Base-by-base conservation (phyloP, 352 stramenopile genomes). In the Phytophthora boehmeriae region DNA sequence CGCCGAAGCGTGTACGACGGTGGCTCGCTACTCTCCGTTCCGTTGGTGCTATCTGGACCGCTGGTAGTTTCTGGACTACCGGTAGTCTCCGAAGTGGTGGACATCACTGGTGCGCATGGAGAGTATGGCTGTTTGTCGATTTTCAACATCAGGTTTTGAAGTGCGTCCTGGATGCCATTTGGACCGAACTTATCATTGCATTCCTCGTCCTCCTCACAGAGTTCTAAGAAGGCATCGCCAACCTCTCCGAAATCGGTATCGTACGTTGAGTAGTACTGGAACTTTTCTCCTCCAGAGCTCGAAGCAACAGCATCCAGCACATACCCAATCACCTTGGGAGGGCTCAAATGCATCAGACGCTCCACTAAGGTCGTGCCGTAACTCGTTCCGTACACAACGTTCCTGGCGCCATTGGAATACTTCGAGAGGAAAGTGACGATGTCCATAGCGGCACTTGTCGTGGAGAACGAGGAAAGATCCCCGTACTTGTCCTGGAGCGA, bases 161-260 rank as follows among this genome's bases (percentile, higher is more conserved):
- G 48, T 8, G 54, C 65, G 10, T 30, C 25, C 0, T 42, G 17
- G 4, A 73, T 34, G 2, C 50, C 61, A n/a, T 19, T 25, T 5
- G 19, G 32, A 9, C 10, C 13, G 42, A 75, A 73, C 19, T 47
- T 38, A 8, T 45, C 14, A 5, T 16, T 43, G 59, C 67, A 79
- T 11, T 22, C 46, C 14, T 41, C 1, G 25, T 75, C 63, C 9
- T 62, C 13, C 0, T 39, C 41, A 30, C 60, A 69, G 0, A 63
- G 32, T 0, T 30, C 54, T 6, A 80, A 14, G 32, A 71, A 77
- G 2, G 28, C 19, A 10, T 71, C 64, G 28, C 54, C 53, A 19
- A 77, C 57, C 39, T 71, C 51, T 14, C 55, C 61, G 17, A 71
- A 73, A 46, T 76, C 55, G 5, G 14, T 25, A 46, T 80, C 72